Evolutionary conservation across 176 grass and related monocot genomes (phyloP).

Genomic region (Avena eriantha): DNA sequence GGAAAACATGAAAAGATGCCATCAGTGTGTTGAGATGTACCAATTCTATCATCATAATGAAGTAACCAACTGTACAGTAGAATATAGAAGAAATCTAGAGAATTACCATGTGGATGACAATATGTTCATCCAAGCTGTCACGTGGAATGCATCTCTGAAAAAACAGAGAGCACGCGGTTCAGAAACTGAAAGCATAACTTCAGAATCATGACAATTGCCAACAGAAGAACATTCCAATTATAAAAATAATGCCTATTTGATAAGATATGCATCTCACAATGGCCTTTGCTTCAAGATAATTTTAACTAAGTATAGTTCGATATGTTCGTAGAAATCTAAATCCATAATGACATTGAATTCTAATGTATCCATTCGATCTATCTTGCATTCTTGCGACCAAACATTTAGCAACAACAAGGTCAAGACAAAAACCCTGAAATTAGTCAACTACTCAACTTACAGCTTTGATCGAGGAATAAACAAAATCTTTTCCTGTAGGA

Average conservation of each 20-base stretch:
- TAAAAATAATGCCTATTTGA: background rate
- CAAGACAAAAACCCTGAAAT: constrained; percentile 14
- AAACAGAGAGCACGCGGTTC: constrained; percentile 36
- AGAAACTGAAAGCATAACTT: constrained; percentile 34
- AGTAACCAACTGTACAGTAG: constrained; percentile 22
- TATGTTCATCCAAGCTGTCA: constrained; percentile 92
- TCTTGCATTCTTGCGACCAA: background rate
- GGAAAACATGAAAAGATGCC: background rate
- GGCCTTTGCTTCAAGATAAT: constrained; percentile 4
- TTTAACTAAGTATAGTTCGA: background rate
- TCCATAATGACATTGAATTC: background rate
- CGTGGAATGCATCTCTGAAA: constrained; percentile 93
- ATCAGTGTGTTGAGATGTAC: background rate
- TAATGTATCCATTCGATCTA: background rate
- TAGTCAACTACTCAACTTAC: constrained; percentile 67
- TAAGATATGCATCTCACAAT: background rate
- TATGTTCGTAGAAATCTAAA: background rate
- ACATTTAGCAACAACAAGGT: background rate
- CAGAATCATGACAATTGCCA: constrained; percentile 16
- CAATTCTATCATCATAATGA: background rate
- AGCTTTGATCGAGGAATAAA: constrained; percentile 89
- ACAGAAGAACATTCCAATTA: background rate
- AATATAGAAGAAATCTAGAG: constrained; percentile 26
- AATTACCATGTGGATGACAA: constrained; percentile 94
- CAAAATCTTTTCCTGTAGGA: constrained; percentile 63